Percentiles rank a stretch among this genome's conserved stretches.
Evolutionary conservation across 73 alveolate species (phyloP).

Genomic region (Tetrahymena malaccensis): DNA sequence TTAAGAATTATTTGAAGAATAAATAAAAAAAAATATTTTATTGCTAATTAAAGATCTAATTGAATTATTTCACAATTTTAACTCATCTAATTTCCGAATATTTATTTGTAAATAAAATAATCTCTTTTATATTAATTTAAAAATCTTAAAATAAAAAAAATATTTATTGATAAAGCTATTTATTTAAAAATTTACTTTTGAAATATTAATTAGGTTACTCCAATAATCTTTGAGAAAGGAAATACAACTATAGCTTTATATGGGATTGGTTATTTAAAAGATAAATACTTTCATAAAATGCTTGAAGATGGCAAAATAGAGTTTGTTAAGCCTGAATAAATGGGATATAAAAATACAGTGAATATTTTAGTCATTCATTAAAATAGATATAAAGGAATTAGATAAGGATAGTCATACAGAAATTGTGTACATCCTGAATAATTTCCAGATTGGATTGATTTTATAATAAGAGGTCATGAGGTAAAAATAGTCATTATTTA

Average conservation of each 20-base stretch:
- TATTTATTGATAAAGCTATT: too few relatives aligned
- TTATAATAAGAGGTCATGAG: neutral
- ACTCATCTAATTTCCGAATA: too few relatives aligned
- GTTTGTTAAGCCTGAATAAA: conserved; percentile 74
- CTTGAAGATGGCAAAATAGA: conserved; percentile 70
- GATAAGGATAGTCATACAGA: neutral
- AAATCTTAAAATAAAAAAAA: too few relatives aligned
- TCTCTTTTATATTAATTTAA: too few relatives aligned
- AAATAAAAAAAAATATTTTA: too few relatives aligned
- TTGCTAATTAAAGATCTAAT: too few relatives aligned
- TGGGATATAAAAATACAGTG: conserved; percentile 58
- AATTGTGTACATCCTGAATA: neutral
- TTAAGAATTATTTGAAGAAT: too few relatives aligned
- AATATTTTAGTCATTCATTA: conserved; percentile 90
- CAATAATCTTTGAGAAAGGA: conserved; percentile 83
- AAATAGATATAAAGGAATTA: conserved; percentile 81
- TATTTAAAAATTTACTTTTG: too few relatives aligned
- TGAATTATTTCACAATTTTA: too few relatives aligned
- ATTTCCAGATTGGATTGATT: neutral
- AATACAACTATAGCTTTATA: conserved; percentile 81
- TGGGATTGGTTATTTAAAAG: conserved; percentile 95
- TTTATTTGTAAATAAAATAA: too few relatives aligned
- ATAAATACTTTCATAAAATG: conserved; percentile 78
- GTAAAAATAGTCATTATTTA: neutral
- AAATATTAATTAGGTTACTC: conserved; percentile 68